Conservation (phyloP, 805 yeast species). For the Suhomyces faveliae region DNA sequence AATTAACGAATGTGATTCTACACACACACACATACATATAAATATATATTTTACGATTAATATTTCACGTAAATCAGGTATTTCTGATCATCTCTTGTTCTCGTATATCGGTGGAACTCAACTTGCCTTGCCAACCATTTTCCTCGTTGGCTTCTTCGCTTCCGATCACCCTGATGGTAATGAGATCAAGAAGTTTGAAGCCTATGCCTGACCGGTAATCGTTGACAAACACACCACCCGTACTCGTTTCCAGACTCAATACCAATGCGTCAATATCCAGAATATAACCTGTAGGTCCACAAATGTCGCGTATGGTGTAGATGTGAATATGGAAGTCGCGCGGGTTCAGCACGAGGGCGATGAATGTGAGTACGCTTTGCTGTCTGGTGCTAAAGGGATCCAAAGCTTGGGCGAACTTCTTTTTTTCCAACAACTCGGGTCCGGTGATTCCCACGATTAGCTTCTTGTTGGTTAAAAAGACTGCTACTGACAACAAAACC, state of each 20-base stretch:
- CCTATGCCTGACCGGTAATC: conserved; percentile 56
- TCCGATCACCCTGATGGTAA: conserved; percentile 57
- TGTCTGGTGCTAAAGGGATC: conserved; percentile 58
- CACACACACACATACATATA: background rate
- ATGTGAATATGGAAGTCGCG: conserved; percentile 47
- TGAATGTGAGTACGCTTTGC: conserved; percentile 45
- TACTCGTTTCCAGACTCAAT: conserved; percentile 73
- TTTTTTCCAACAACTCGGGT: conserved; percentile 65
- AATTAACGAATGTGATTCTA: no score
- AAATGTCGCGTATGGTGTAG: conserved; percentile 72
- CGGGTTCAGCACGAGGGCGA: conserved; percentile 24
- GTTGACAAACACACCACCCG: conserved; percentile 77
- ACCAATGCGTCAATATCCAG: conserved; percentile 75
- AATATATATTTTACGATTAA: background rate
- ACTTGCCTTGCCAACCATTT: conserved; percentile 60
- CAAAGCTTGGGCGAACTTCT: conserved; percentile 65
- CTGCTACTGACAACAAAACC: conserved; percentile 71
- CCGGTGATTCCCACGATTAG: conserved; percentile 87
- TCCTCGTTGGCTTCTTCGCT: conserved; percentile 30
- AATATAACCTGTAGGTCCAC: conserved; percentile 89
- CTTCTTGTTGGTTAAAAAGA: conserved; percentile 51
- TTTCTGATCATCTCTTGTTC: conserved; percentile 15
- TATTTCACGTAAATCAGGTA: background rate
- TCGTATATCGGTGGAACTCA: conserved; percentile 84
- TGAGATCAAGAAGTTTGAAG: conserved; percentile 44